phyloP scores from a whole-genome alignment of 2,329 filamentous ascomycete genomes.

The Fusarium torulosum region DNA sequence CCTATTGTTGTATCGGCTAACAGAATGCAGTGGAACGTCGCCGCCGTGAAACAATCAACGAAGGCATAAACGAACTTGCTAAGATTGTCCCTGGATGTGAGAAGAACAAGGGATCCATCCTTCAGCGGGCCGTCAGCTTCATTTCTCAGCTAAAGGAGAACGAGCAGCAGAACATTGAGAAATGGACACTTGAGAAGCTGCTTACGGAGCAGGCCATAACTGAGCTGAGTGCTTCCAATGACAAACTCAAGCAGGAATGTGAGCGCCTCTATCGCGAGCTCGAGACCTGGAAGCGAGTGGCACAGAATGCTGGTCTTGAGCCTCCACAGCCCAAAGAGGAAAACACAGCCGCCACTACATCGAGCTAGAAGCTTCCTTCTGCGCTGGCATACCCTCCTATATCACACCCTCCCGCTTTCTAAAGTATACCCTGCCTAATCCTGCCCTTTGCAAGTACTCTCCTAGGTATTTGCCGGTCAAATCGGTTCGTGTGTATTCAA shows the following conservation, averaged over 20 bases:
- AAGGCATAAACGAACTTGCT: conserved; percentile 97
- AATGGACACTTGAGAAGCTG: conserved; percentile 92
- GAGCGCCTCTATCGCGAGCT: conserved; percentile 82
- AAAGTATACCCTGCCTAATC: conserved; percentile 45
- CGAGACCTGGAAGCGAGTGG: conserved; percentile 81
- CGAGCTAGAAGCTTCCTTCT: conserved; percentile 47
- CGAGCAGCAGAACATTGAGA: conserved; percentile 92
- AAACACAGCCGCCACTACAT: conserved; percentile 42
- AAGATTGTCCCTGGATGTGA: conserved; percentile 98
- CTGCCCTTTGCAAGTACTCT: conserved; percentile 9
- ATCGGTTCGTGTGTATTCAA: conserved; percentile 29
- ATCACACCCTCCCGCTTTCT: conserved; percentile 23
- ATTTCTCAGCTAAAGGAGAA: conserved; percentile 96
- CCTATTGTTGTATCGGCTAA: conserved; percentile 38
- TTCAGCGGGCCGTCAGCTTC: conserved; percentile 93
- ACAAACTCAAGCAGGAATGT: conserved; percentile 85
- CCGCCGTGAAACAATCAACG: conserved; percentile 97
- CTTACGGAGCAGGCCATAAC: conserved; percentile 89
- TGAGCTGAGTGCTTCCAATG: conserved; percentile 87
- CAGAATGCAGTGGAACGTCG: conserved; percentile 83
- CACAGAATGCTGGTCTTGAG: conserved; percentile 69
- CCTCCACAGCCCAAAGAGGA: conserved; percentile 57
- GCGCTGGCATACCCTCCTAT: conserved; percentile 29
- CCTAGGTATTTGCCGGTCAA: conserved; percentile 7
- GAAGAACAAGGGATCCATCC: conserved; percentile 98